Evolutionary conservation across 805 yeast genomes (phyloP), one percentile per base, ranked within the genome.

Genomic region (Yamadazyma sp.): DNA sequence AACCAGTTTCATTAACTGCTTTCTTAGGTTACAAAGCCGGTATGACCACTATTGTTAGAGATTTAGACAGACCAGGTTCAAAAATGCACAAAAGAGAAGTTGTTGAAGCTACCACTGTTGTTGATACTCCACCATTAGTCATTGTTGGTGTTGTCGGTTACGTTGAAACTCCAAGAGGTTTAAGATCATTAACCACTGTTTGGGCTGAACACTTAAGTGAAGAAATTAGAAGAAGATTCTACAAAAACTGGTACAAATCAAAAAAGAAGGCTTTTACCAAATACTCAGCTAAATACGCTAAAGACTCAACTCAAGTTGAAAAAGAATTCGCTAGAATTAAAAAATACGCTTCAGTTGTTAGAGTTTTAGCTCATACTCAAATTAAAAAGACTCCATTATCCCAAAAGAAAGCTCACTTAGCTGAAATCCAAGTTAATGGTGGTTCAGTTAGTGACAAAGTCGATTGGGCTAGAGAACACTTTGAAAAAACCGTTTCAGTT

Each of bases 261-360:
- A 93, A 93, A 91, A 93, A 93, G 96, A 89, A 89, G 91, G 98
- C 98, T 65, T 93, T 93, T 94, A 86, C 98, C 86, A 89, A 91
- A 78, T 93, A 93, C 87, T 84, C 98, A 72, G 84, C 93, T 73
- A 91, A 93, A 82, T 91, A 89, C 84, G 85, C 97, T 59, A 78
- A 81, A 69, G 85, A 80, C 65, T 88, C 87, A 66, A 80, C 83
- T 65, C 82, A 82, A 66, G 73, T 91, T 63, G 94, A 84, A 73
- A 84, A 85, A 69, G 98, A 93, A 78, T 82, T 93, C 69, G 98
- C 96, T 67, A 89, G 98, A 82, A 88, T 93, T 75, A 77, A 77
- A 80, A 93, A 93, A 84, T 91, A 93, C 91, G 89, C 95, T 72
- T 65, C 96, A 47, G 97, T 88, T 60, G 96, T 93, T 62, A 89